Evolutionary conservation across 495 filamentous ascomycete genomes (phyloP).

Genomic region (Aspergillus cristatus): DNA sequence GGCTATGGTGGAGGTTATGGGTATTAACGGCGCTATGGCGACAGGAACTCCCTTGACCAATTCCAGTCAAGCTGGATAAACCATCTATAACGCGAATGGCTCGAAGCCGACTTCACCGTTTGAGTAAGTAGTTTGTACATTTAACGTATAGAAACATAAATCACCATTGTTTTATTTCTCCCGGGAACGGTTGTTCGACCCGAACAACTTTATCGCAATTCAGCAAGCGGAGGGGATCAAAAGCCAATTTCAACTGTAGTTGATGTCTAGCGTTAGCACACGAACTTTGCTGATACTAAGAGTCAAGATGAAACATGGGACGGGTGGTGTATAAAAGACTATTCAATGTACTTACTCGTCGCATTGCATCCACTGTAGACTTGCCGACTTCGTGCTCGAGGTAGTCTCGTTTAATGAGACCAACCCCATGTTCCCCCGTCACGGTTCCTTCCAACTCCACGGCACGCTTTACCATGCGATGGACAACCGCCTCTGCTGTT

Average conservation of each 20-base stretch:
- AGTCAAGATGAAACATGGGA: background rate
- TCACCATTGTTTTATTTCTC: conserved; percentile 36
- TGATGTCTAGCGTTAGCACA: conserved; percentile 7
- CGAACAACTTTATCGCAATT: conserved; percentile 62
- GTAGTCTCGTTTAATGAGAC: conserved; percentile 47
- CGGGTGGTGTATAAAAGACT: conserved; percentile 1
- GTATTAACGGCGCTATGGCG: conserved; percentile 7
- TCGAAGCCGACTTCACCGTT: too few relatives aligned
- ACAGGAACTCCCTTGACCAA: conserved; percentile 25
- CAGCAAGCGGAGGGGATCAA: conserved; percentile 55
- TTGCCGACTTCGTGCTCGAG: conserved; percentile 46
- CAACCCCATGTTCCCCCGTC: conserved; percentile 49
- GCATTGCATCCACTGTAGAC: conserved; percentile 52
- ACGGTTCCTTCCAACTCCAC: conserved; percentile 50
- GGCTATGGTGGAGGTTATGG: conserved; percentile 7
- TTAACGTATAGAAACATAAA: background rate
- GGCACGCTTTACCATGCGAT: conserved; percentile 45
- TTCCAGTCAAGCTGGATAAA: background rate
- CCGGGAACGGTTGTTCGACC: conserved; percentile 27
- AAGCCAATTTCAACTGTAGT: conserved; percentile 52
- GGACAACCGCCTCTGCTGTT: conserved; percentile 34
- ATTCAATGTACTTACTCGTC: conserved; percentile 52
- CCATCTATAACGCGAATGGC: too few relatives aligned
- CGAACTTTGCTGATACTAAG: background rate
- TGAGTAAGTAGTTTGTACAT: too few relatives aligned